Percentiles rank a stretch among this genome's conserved stretches.
Evolutionary conservation across 371 early-diverging fungal species (phyloP).

Genomic region (Syncephalastrum racemosum): DNA sequence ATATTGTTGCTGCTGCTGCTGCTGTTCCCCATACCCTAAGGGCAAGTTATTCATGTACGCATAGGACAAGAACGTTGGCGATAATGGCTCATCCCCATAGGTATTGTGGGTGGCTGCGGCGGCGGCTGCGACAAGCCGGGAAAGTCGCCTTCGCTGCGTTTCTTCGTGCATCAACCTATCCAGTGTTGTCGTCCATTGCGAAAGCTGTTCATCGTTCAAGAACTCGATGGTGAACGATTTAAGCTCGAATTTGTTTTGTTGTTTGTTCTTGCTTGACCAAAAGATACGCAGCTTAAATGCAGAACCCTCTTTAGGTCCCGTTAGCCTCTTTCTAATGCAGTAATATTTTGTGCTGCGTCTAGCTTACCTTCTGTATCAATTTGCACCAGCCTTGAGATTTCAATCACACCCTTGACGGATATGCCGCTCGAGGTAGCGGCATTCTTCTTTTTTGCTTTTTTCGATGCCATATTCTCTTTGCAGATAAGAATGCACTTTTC

Average conservation of each 20-base stretch:
- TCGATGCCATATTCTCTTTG: constrained; percentile 29
- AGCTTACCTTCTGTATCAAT: constrained; percentile 61
- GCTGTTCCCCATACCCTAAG: constrained; percentile 2
- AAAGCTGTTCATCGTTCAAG: constrained; percentile 85
- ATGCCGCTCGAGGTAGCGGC: constrained; percentile 61
- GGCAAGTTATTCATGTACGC: constrained; percentile 17
- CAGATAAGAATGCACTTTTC: constrained; percentile 87
- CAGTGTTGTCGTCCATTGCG: constrained; percentile 78
- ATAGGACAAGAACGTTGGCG: constrained; percentile 17
- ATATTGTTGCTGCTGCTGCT: not conserved
- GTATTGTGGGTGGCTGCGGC: constrained; percentile 2
- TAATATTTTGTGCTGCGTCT: too few relatives aligned
- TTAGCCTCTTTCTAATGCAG: too few relatives aligned
- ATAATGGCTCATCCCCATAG: constrained; percentile 9
- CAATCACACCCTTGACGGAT: constrained; percentile 62
- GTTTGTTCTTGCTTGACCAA: constrained; percentile 21
- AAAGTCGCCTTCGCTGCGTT: constrained; percentile 7
- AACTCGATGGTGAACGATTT: constrained; percentile 87
- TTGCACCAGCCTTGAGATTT: constrained; percentile 74
- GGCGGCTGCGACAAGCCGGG: constrained; percentile 4
- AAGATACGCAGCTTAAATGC: constrained; percentile 21
- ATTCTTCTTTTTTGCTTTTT: constrained; percentile 42
- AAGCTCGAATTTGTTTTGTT: constrained; percentile 46
- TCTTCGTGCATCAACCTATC: constrained; percentile 45
- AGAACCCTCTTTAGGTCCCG: too few relatives aligned